A percentile compares a stretch with the other conserved stretches of the same genome.
Evolutionary conservation across 2,329 filamentous ascomycete genomes (phyloP).

Genomic region (Aspergillus sclerotialis): DNA sequence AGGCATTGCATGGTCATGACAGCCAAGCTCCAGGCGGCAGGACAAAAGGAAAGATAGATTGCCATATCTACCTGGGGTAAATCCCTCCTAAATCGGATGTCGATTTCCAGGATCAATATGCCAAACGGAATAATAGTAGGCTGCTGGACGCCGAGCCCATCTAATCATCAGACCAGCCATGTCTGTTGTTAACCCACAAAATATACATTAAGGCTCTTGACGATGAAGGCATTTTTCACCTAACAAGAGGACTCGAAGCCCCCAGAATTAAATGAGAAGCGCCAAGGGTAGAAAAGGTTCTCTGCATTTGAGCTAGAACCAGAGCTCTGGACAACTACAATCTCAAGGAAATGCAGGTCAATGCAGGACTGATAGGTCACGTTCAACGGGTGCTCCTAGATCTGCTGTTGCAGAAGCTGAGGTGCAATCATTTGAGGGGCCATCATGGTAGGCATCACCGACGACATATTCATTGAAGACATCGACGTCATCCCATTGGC

Average conservation of each 20-base stretch:
- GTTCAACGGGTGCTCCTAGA: slow-evolving; percentile 16
- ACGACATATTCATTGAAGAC: slow-evolving; percentile 23
- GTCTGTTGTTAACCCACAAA: too few species aligned
- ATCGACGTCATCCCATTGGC: slow-evolving; percentile 31
- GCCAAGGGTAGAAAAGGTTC: too few species aligned
- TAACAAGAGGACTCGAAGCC: too few species aligned
- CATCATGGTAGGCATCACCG: slow-evolving; percentile 35
- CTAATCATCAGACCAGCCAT: neutral
- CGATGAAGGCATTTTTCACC: too few species aligned
- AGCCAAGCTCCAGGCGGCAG: slow-evolving; percentile 6
- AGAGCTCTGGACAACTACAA: too few species aligned
- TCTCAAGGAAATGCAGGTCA: too few species aligned
- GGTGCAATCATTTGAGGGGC: slow-evolving; percentile 36
- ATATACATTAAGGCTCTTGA: too few species aligned
- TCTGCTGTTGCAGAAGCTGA: slow-evolving; percentile 37
- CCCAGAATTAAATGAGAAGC: too few species aligned
- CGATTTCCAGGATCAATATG: neutral
- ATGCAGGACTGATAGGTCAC: too few species aligned
- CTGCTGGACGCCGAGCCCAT: neutral
- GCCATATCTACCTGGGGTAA: neutral
- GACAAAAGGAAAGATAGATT: slow-evolving; percentile 2
- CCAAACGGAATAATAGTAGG: neutral
- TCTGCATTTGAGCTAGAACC: too few species aligned
- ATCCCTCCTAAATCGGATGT: neutral
- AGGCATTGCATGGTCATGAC: slow-evolving; percentile 1